Evolutionary conservation across 2,329 filamentous ascomycete species (phyloP), one percentile per base, ranked within the genome.

Genomic region (Aspergillus pseudoviridinutans): DNA sequence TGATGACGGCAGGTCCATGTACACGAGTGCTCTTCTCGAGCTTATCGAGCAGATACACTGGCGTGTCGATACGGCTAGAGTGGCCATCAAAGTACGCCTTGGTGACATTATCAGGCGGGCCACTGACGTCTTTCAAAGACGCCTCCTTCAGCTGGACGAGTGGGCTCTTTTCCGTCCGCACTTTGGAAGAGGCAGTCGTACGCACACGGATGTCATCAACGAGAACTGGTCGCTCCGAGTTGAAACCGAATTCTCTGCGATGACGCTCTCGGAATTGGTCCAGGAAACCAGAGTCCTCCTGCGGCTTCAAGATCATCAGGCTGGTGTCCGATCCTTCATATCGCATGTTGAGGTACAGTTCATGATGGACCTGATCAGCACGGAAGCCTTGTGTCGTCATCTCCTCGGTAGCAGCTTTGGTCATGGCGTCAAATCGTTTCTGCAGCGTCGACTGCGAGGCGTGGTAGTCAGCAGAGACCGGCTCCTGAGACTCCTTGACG

Each of bases 241-340:
- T 94, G 70, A 97, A 97, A 0, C 91, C 91, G 69, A 97, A 97
- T 68, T 97, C 92, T 67, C 93, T 90, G 51, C 90, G 87, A 71
- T 97, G 93, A 63, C 95, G 90, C 65, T 87, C 86, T 41, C 93
- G 80, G 69, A 97, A 97, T 0, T 90, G 90, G 61, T 87, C 84
- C 1, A 87, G 88, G 73, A 93, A 97, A 2, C 88, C 88, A 85
- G 88, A 92, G 84, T 89, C 93, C 54, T 87, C 83, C 3, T 86
- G 86, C 79, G 4, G 90, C 88, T 74, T 72, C 4, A 78, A 64
- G 17, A 83, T 78, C 73, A 80, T 79, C 38, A 83, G 64, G 22
- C 72, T 77, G 0, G 79, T 80, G 51, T 81, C 79, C 1, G 78
- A 81, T 1, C 80, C 80, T 60, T 80, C 77, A 54, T 82, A 82